phyloP scores from a whole-genome alignment of 768 basidiomycete species.

The Suillus sp. region DNA sequence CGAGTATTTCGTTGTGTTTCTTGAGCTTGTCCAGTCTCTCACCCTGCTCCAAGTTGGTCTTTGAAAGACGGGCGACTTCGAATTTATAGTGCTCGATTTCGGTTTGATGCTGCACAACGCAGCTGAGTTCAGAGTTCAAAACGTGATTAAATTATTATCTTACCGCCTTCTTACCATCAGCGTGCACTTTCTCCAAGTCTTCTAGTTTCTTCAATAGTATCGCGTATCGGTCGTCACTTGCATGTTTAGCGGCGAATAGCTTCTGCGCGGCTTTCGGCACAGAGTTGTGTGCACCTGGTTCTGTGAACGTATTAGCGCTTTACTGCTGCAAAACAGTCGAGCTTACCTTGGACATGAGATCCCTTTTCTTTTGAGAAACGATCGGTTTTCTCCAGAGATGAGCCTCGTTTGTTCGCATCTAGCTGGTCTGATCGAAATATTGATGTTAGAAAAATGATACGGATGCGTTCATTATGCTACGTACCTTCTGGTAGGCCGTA shows the following conservation, averaged over 20 bases:
- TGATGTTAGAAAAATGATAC: conserved; percentile 14
- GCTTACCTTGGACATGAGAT: conserved; percentile 45
- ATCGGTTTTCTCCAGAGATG: conserved; percentile 58
- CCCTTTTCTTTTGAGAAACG: conserved; percentile 50
- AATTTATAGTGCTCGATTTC: conserved; percentile 61
- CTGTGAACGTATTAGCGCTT: conserved; percentile 25
- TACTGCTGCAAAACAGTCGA: neutral
- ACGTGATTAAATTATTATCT: conserved; percentile 23
- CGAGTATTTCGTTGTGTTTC: conserved; percentile 60
- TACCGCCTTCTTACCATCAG: conserved; percentile 67
- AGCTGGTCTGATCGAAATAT: conserved; percentile 38
- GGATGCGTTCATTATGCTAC: neutral
- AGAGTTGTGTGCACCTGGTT: conserved; percentile 35
- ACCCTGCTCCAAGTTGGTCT: conserved; percentile 47
- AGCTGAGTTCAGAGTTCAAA: neutral
- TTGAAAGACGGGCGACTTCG: conserved; percentile 55
- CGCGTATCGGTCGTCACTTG: conserved; percentile 49
- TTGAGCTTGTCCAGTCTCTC: conserved; percentile 63
- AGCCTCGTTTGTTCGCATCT: conserved; percentile 58
- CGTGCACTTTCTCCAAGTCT: conserved; percentile 61
- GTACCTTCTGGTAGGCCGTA: conserved; percentile 47
- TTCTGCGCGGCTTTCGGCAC: conserved; percentile 28
- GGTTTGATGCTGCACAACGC: conserved; percentile 50
- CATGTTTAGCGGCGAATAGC: conserved; percentile 28
- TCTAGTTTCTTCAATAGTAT: conserved; percentile 63